These are phyloP conservation scores for Aspergillus ruber DNA, from an alignment of 2,329 filamentous ascomycete genomes.

Conservation along the genomic window DNA sequence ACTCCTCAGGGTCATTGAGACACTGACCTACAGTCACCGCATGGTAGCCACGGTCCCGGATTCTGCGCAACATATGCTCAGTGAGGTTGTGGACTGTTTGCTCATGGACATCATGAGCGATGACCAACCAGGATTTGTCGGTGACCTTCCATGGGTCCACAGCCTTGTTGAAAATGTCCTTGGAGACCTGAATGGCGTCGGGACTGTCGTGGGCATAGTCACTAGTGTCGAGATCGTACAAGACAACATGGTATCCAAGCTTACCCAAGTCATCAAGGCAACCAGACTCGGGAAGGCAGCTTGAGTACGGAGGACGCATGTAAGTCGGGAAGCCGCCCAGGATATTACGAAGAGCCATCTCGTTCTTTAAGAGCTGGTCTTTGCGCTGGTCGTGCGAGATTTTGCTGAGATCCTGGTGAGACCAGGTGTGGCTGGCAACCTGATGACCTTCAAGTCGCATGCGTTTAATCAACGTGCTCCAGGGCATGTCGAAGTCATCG, in stretches of 20 bases:
- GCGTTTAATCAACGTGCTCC: conserved; percentile 34
- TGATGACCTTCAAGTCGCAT: conserved; percentile 44
- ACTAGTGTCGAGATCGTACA: conserved; percentile 43
- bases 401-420: conserved; percentile 41
- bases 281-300: conserved; percentile 29
- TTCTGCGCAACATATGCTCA: conserved; percentile 31
- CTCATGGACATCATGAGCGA: conserved; percentile 38
- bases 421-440: conserved; percentile 49
- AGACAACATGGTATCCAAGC: conserved; percentile 46
- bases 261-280: conserved; percentile 39
- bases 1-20: conserved; percentile 30
- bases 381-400: conserved; percentile 31
- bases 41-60: conserved; percentile 25
- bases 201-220: conserved; percentile 40
- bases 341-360: conserved; percentile 43
- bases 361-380: conserved; percentile 42
- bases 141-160: conserved; percentile 18
- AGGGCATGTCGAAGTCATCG: conserved; percentile 34
- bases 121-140: conserved; percentile 34
- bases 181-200: conserved; percentile 31
- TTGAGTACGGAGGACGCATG: conserved; percentile 48
- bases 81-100: conserved; percentile 40
- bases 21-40: conserved; percentile 41
- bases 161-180: conserved; percentile 34
- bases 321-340: conserved; percentile 47